These are phyloP conservation scores for Tetracentron sinense DNA, from an alignment of 164 flowering plant genomes.

Conservation along the genomic window DNA sequence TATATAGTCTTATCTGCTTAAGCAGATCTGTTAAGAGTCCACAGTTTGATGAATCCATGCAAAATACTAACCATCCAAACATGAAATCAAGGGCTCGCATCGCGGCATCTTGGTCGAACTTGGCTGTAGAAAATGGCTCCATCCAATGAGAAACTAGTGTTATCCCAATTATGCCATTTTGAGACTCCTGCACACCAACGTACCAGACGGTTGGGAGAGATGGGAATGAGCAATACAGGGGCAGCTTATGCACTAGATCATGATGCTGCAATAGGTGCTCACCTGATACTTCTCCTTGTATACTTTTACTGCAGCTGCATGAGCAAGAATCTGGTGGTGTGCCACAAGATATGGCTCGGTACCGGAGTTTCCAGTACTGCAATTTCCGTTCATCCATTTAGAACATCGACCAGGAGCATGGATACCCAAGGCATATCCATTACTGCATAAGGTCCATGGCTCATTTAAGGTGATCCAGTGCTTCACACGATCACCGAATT, in stretches of 20 bases:
- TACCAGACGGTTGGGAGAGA: too few relatives aligned
- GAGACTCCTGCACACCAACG: slow-evolving; percentile 2
- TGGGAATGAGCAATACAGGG: too few relatives aligned
- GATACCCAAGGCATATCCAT: slow-evolving; percentile 13
- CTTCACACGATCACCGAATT: slow-evolving; percentile 22
- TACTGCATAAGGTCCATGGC: slow-evolving; percentile 19
- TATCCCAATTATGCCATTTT: slow-evolving; percentile 28
- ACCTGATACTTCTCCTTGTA: slow-evolving; percentile 24
- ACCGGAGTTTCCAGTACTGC: slow-evolving; percentile 23
- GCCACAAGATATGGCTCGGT: slow-evolving; percentile 24
- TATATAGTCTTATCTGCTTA: not conserved
- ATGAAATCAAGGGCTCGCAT: slow-evolving; percentile 18
- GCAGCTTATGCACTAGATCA: not conserved
- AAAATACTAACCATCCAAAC: slow-evolving; percentile 17
- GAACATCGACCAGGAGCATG: slow-evolving; percentile 29
- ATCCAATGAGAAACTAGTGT: slow-evolving; percentile 21
- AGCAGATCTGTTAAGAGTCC: not conserved
- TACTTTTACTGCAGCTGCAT: slow-evolving; percentile 20
- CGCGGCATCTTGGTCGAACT: not conserved
- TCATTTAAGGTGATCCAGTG: too few relatives aligned
- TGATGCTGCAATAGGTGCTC: not conserved
- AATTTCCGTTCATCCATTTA: slow-evolving; percentile 4
- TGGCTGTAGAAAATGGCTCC: not conserved
- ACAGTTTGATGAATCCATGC: too few relatives aligned
- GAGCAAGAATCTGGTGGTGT: slow-evolving; percentile 25